Conservation (phyloP, 2,329 filamentous ascomycete genomes). For the Neodidymelliopsis sp. region DNA sequence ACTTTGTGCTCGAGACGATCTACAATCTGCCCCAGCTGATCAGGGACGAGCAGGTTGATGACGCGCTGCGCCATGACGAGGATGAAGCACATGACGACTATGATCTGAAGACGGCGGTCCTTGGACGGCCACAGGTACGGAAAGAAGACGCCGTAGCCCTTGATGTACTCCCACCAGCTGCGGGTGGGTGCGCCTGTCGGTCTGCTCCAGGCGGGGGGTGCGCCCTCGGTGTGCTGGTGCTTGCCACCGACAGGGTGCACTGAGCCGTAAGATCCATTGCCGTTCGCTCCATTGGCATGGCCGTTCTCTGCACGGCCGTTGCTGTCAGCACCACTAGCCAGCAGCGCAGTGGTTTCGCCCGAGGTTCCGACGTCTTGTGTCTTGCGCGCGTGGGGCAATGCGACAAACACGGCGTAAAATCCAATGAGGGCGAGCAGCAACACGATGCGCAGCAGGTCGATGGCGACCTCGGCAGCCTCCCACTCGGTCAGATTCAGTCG, state of each 20-base stretch:
- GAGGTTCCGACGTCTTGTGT: slow-evolving; percentile 33
- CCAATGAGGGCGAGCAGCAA: slow-evolving; percentile 66
- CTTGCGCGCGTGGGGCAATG: slow-evolving; percentile 32
- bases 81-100: slow-evolving; percentile 82
- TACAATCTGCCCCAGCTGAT: slow-evolving; percentile 82
- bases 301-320: slow-evolving; percentile 52
- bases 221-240: slow-evolving; percentile 61
- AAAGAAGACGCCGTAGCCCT: slow-evolving; percentile 92
- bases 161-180: slow-evolving; percentile 95
- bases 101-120: slow-evolving; percentile 74
- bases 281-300: slow-evolving; percentile 53
- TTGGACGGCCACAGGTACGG: slow-evolving; percentile 96
- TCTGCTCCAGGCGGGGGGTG: slow-evolving; percentile 83
- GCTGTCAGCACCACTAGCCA: slow-evolving; percentile 56
- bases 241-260: slow-evolving; percentile 53
- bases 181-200: slow-evolving; percentile 85
- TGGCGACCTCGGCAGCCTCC: slow-evolving; percentile 70
- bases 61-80: slow-evolving; percentile 81
- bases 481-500: slow-evolving; percentile 59
- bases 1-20: slow-evolving; percentile 67
- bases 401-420: slow-evolving; percentile 66
- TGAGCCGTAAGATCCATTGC: slow-evolving; percentile 63
- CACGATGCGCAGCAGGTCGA: slow-evolving; percentile 73
- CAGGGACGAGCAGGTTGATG: slow-evolving; percentile 86
- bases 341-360: slow-evolving; percentile 70